These are phyloP conservation scores for Zygosaccharomyces siamensis DNA, from an alignment of 805 yeast genomes.

Conservation along the genomic window DNA sequence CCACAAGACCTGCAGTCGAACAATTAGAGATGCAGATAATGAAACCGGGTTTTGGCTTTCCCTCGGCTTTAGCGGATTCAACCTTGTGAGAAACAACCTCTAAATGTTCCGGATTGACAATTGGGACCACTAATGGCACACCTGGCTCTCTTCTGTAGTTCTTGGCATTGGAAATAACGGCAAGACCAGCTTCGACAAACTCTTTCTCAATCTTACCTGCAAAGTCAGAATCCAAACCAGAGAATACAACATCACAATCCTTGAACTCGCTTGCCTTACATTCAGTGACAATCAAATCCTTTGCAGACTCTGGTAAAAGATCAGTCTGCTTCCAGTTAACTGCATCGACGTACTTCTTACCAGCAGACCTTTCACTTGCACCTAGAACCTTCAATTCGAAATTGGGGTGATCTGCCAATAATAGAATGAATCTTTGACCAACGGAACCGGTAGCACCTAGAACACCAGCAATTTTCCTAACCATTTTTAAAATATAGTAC, in stretches of 20 bases:
- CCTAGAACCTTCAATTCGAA: slow-evolving; percentile 82
- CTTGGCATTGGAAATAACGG: slow-evolving; percentile 90
- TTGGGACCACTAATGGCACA: slow-evolving; percentile 93
- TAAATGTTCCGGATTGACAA: slow-evolving; percentile 88
- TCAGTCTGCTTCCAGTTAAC: slow-evolving; percentile 92
- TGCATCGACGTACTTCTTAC: slow-evolving; percentile 78
- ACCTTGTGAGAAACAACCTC: slow-evolving; percentile 60
- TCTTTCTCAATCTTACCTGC: slow-evolving; percentile 92
- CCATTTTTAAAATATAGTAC: slow-evolving; percentile 20
- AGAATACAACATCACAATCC: slow-evolving; percentile 90
- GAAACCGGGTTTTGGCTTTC: slow-evolving; percentile 65
- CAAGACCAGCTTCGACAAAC: slow-evolving; percentile 74
- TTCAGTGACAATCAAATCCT: slow-evolving; percentile 61
- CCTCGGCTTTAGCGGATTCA: slow-evolving; percentile 48
- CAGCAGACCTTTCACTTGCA: slow-evolving; percentile 92
- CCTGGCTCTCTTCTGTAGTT: slow-evolving; percentile 83
- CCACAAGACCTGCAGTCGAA: slow-evolving; percentile 96
- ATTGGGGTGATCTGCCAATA: slow-evolving; percentile 82
- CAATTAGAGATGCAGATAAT: slow-evolving; percentile 96
- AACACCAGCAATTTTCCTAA: slow-evolving; percentile 63
- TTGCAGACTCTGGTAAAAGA: slow-evolving; percentile 65
- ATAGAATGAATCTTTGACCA: slow-evolving; percentile 89
- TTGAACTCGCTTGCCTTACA: slow-evolving; percentile 74
- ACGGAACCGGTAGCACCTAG: slow-evolving; percentile 98
- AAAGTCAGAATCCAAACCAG: slow-evolving; percentile 87